Percentiles rank a stretch among this genome's conserved stretches.
Conservation (phyloP, 1,284 basidiomycete genomes). For the Rhodotorula sp. region DNA sequence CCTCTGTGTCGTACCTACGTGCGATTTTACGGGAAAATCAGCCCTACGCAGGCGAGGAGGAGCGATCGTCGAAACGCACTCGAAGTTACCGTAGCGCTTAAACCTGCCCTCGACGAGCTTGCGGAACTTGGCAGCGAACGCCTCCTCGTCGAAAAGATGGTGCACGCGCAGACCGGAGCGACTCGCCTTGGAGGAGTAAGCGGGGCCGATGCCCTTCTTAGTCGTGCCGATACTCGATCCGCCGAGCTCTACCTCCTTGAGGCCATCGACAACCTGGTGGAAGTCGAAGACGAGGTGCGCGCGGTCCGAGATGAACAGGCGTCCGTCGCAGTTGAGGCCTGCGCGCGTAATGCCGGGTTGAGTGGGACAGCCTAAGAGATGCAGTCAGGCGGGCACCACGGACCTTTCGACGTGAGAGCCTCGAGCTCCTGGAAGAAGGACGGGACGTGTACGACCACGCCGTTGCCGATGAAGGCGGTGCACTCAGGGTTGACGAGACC, state of each 20-base stretch:
- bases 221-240: slow-evolving; percentile 95
- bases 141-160: slow-evolving; percentile 84
- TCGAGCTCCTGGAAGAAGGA: slow-evolving; percentile 95
- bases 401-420: slow-evolving; percentile 80
- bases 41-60: too few relatives aligned
- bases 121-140: slow-evolving; percentile 89
- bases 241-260: slow-evolving; percentile 97
- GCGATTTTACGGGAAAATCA: neutral
- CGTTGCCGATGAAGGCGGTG: slow-evolving; percentile 84
- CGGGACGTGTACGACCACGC: slow-evolving; percentile 92
- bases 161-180: slow-evolving; percentile 93
- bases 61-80: slow-evolving; percentile 50
- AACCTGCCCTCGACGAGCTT: slow-evolving; percentile 94
- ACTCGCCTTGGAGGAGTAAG: slow-evolving; percentile 96
- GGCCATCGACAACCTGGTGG: slow-evolving; percentile 97
- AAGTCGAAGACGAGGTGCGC: slow-evolving; percentile 98
- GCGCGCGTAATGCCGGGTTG: neutral
- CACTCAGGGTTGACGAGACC: slow-evolving; percentile 89
- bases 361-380: neutral
- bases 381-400: neutral
- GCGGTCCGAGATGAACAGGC: slow-evolving; percentile 91
- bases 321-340: slow-evolving; percentile 83
- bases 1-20: slow-evolving; percentile 83
- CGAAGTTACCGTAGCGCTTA: slow-evolving; percentile 97
- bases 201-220: slow-evolving; percentile 96